Evolutionary conservation across 2,329 filamentous ascomycete species (phyloP), one percentile per base, ranked within the genome.

Genomic region (Rosellinia necatrix): DNA sequence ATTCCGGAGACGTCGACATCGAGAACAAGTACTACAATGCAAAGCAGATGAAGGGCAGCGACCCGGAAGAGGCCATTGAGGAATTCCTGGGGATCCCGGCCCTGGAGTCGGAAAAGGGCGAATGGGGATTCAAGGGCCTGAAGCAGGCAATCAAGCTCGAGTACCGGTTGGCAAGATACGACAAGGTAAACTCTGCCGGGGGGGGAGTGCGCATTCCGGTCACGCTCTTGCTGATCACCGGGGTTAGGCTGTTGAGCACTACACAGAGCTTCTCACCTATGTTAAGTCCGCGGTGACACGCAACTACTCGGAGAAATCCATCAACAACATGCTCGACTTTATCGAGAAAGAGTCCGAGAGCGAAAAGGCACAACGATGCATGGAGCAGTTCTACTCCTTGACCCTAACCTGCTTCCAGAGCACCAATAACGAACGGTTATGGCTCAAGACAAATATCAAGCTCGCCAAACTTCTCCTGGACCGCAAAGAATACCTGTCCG

Each of bases 21-120:
- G 94, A 99, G 74, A 99, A 99, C 80, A 97, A 96, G 77, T 99
- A 99, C 80, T 99, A 97, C 82, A 97, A 97, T 75, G 94, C 94
- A 38, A 99, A 99, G 76, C 93, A 97, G 77, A 87, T 96, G 71
- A 99, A 97, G 79, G 80, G 81, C 38, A 87, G 88, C 60, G 91
- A 92, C 55, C 92, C 93, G 0, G 85, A 94, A 68, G 91, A 91
- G 65, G 94, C 94, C 2, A 89, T 99, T 53, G 85, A 87, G 30
- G 93, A 97, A 72, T 99, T 99, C 68, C 78, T 97, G n/a, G 89
- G 86, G 27, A 88, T 99, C 61, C 92, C 91, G 4, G 80, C 83
- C 12, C 74, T 97, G 41, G 93, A 99, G 74, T 76, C 86, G 50
- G 91, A 96, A 72, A 99, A 97, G 77, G 91, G 91, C 58, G 93